Base-by-base conservation (phyloP, 371 early-diverging fungal genomes). In the Quaeritorhiza haematococci region DNA sequence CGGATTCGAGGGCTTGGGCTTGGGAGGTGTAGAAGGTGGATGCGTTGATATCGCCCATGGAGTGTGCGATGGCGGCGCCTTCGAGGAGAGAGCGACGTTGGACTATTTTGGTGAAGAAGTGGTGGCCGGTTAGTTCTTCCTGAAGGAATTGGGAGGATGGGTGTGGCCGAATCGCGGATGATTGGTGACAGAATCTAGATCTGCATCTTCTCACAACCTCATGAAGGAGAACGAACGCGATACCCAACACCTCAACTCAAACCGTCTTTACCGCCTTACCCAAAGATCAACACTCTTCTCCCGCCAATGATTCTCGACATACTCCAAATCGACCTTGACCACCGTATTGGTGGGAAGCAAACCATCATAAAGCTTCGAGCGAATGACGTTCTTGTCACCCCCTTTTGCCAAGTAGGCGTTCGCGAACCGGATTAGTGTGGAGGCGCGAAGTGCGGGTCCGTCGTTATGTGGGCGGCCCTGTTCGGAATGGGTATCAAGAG, bases 391-490 rank as follows among this genome's bases (percentile, higher is more conserved):
- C 28, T 52, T 6, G 41, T 52, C 50, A 0, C 56, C 41, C 26
- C 60, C 51, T 3, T 43, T 6, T 58, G 3, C 29, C 33, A 56
- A 47, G 44, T 65, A 73, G 43, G 62, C 55, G 1, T 71, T 30
- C 1, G 78, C 78, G 45, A 79, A 84, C n/a, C 59, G 42, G 1
- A 80, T 72, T 26, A 85, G 45, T 13, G 80, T 59, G 3, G 68
- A 63, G 0, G 83, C 87, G 2, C 92, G 79, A 21, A 85, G 76
- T 3, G 89, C 91, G 13, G 92, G 92, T 0, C 90, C 91, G 64
- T 92, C 93, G 61, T 86, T 85, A 63, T 92, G 91, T 24, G 91
- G 90, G 33, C 84, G 70, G 44, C 89, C 85, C 89, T 85, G 84
- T n/a, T 45, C 8, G 46, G 19, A 10, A 33, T n/a, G n/a, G n/a